Base-by-base conservation (phyloP, 441 rosid species). In the Biscutella laevigata region DNA sequence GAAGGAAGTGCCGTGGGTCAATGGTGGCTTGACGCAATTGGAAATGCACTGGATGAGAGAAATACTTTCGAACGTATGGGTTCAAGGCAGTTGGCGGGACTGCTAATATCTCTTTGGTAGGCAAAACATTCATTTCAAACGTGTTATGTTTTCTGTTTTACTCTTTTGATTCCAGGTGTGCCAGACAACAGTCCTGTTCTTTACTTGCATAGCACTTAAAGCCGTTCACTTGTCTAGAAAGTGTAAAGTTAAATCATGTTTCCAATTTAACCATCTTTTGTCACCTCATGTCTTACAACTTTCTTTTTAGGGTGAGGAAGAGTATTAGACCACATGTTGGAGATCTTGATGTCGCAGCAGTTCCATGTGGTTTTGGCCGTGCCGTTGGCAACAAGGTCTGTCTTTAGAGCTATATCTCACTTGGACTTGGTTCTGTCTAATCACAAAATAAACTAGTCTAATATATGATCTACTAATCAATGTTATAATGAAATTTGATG, bases 1-100 rank as follows among this genome's bases (percentile, higher is more conserved):
- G 99, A 94, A 80, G 97, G 97, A 59, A 94, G 99, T 80, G 71
- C 87, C 42, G 72, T 77, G 58, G 98, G 98, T 11, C 80, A 88
- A 27, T 88, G 87, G 96, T 92, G 98, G 98, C 69, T 79, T 48
- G 98, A 86, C 53, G 70, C 77, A 43, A 91, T 92, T 42, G 96
- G 97, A 49, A 88, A 71, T 68, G 83, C 83, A 37, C 67, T 92
- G 41, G 89, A 77, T 46, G 95, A 88, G 66, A 85, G 81, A 57
- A 65, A 61, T 39, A 69, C 80, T 44, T 92, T 92, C 49, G 98
- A 92, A 66, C 91, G 91, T 12, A 82, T 88, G 94, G 98, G 98
- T 63, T 88, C 96, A 36, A 76, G 96, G 76, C 95, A 88, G 36
- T 77, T 92, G 12, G 98, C 96, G 13, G 96, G 89, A 53, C 76